Evolutionary conservation across 2,329 filamentous ascomycete genomes (phyloP), one percentile per base, ranked within the genome.

Genomic region (Graphiopsis chlorocephala): DNA sequence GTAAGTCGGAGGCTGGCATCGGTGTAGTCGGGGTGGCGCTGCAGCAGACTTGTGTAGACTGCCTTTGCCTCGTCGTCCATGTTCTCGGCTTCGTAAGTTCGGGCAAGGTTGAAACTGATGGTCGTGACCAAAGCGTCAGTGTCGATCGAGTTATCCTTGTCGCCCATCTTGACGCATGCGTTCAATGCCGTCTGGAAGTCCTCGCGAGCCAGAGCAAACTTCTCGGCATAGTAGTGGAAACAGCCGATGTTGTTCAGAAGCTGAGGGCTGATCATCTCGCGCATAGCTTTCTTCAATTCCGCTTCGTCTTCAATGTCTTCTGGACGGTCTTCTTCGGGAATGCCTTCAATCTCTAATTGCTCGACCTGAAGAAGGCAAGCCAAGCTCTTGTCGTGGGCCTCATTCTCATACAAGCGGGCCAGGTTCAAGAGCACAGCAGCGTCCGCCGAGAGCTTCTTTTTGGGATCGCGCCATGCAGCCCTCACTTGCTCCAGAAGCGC

Each of bases 191-290:
- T 88, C 76, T 99, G 92, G 75, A 98, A 99, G 79, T 96, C 85
- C 59, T 94, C 89, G 69, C 91, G 89, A 25, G 95, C 93, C 67
- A 87, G 83, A 23, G 90, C 87, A 68, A 90, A 88, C 74, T 92
- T 93, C 72, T 96, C 93, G 2, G 88, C 85, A 74, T 97, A 93
- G 70, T 92, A 97, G 70, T 96, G 88, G 79, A 98, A 98, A 77
- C 93, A 97, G 5, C 92, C 95, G 75, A 98, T 96, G 76, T 99
- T 99, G 82, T 98, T 99, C 50, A 99, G 84, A 2, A 98, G 83
- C 73, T 97, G 93, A 4, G 95, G 95, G 1, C 93, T 91, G 1
- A 99, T 82, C 65, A 90, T 84, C 74, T 93, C 91, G 62, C 93
- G 88, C 29, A 96, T 82, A 17, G 84, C 82, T 25, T 81, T 81